phyloP scores from a whole-genome alignment of 257 asterid genomes.

The Penstemon barbatus region DNA sequence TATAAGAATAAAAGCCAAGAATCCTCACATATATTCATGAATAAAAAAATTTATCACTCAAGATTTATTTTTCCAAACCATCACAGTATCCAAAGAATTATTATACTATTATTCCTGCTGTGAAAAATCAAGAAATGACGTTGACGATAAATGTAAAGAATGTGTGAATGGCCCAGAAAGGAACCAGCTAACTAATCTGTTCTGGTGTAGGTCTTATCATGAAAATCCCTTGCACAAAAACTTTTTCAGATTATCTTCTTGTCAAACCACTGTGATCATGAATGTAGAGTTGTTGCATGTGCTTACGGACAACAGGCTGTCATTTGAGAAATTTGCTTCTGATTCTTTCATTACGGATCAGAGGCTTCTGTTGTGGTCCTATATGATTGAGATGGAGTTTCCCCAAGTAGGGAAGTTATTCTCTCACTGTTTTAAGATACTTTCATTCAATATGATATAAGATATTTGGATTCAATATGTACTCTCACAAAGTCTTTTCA shows the following conservation, averaged over 20 bases:
- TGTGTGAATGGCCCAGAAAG: neutral
- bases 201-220: neutral
- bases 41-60: neutral
- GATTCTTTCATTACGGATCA: neutral
- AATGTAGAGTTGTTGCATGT: neutral
- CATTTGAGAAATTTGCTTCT: conserved; percentile 10
- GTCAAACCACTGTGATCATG: neutral
- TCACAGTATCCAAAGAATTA: neutral
- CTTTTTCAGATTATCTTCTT: neutral
- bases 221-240: neutral
- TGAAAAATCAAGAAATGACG: neutral
- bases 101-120: neutral
- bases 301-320: neutral
- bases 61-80: neutral
- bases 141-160: neutral
- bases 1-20: neutral
- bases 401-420: too few relatives aligned
- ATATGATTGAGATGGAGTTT: neutral
- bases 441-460: too few relatives aligned
- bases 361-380: neutral
- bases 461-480: too few relatives aligned
- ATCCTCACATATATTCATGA: conserved; percentile 3
- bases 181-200: neutral
- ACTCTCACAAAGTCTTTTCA: too few relatives aligned
- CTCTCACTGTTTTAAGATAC: too few relatives aligned